Conservation (phyloP, 139 green algal species). For the Chlorella sp. region DNA sequence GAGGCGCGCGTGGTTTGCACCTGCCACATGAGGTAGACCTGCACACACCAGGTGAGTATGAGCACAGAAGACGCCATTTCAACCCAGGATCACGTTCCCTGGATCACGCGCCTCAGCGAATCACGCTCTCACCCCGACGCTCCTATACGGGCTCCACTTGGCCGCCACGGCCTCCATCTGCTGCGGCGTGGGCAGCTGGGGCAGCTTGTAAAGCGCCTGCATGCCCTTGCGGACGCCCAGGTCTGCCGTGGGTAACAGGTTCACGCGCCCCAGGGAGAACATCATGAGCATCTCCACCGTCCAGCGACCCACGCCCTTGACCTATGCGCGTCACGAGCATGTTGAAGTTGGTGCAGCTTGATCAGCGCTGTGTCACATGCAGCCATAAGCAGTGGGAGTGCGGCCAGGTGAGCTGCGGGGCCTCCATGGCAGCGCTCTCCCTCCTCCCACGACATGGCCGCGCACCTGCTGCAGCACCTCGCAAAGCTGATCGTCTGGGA, state of each 20-base stretch:
- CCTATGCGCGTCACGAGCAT: background rate
- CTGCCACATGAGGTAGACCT: background rate
- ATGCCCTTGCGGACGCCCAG: slow-evolving; percentile 43
- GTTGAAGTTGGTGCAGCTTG: background rate
- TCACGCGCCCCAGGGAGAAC: slow-evolving; percentile 40
- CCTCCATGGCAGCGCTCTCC: background rate
- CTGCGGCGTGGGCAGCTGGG: background rate
- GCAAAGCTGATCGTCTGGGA: background rate
- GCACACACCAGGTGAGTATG: background rate
- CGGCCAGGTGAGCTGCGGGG: background rate
- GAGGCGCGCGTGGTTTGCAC: background rate
- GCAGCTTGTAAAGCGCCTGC: slow-evolving; percentile 3
- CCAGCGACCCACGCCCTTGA: slow-evolving; percentile 45
- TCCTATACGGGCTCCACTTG: background rate
- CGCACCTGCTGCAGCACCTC: background rate
- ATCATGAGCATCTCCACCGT: slow-evolving; percentile 32
- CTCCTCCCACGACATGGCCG: background rate
- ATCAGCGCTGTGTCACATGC: background rate
- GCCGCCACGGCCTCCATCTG: background rate
- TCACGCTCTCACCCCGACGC: background rate
- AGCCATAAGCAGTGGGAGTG: too few relatives aligned
- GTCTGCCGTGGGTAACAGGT: slow-evolving; percentile 53
- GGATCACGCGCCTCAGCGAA: too few relatives aligned
- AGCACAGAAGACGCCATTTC: too few relatives aligned
- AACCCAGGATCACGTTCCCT: too few relatives aligned